Evolutionary conservation across 805 yeast genomes (phyloP), one percentile per base, ranked within the genome.

Genomic region (Starmerella lactis-condensi): DNA sequence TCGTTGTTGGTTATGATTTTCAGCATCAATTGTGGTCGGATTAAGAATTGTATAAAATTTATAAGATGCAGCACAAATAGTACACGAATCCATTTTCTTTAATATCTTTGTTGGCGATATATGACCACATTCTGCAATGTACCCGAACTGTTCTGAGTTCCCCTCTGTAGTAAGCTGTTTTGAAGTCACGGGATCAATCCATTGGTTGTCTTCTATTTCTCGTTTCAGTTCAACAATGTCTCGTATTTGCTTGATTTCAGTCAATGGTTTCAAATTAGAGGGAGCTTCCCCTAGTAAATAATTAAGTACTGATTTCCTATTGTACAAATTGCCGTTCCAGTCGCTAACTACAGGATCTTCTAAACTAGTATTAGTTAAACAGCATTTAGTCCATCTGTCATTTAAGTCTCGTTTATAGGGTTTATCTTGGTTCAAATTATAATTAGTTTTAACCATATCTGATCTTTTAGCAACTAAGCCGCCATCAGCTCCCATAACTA

Each of bases 391-490:
- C 60, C 72, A 65, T 7, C 13, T 14, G 45, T 34, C 4, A 51
- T 51, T 3, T 37, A 32, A 16, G 3, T 18, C 12, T 6, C 4
- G 6, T n/a, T 12, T 28, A 12, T 29, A 20, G 9, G 5, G 15
- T 19, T 17, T 24, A n/a, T 14, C 17, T 12, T 19, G 17, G 11
- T 7, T 6, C 22, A 8, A 12, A n/a, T n/a, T 7, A 13, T 14
- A 16, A 1, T 11, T 15, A 5, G 9, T 26, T 12, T 16, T 46
- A 8, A 52, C 49, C 9, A 67, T 58, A 37, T 72, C 76, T 36
- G 60, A 60, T 19, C 77, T 56, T 31, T 64, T 64, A 11, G 73
- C 71, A 13, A 74, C 64, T 1, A 77, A 62, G 2, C 83, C 81
- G n/a, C 85, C 85, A 47, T 75, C 85, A 37, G 40, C 48, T 1